Percentiles rank a stretch among this genome's conserved stretches.
These are phyloP conservation scores for Margaritispora aquatica DNA, from an alignment of 495 filamentous ascomycete species.

Conservation along the genomic window DNA sequence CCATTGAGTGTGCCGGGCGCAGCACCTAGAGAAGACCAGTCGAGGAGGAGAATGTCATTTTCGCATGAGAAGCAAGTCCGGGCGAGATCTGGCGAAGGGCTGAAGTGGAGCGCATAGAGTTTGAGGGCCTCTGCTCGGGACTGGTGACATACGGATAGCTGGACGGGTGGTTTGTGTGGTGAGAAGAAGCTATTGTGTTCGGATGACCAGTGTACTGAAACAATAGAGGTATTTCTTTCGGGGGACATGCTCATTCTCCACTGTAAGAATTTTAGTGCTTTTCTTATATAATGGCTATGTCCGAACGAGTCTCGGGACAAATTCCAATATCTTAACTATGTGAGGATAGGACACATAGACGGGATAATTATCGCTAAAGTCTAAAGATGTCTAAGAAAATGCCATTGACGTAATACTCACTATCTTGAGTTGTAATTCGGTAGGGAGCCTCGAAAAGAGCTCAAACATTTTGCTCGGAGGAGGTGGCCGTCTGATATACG, in stretches of 20 bases:
- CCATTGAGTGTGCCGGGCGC: background rate
- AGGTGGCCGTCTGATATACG: background rate
- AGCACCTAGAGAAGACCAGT: background rate
- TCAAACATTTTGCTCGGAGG: background rate
- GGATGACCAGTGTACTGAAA: background rate
- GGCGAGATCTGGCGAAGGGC: background rate
- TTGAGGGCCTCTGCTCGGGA: slow-evolving; percentile 1
- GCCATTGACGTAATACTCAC: background rate
- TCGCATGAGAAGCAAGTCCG: background rate
- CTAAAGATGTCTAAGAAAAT: background rate
- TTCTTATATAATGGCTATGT: background rate
- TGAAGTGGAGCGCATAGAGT: background rate
- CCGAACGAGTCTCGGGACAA: no score
- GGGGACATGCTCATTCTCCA: background rate
- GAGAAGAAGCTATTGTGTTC: background rate
- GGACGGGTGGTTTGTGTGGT: background rate
- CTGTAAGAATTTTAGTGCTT: background rate
- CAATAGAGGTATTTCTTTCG: background rate
- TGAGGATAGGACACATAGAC: no score
- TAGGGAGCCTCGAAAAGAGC: background rate
- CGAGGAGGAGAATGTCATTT: background rate
- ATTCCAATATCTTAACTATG: no score
- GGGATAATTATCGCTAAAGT: no score
- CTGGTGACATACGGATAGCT: background rate
- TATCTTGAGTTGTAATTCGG: background rate